A percentile compares a stretch with the other conserved stretches of the same genome.
phyloP scores from a whole-genome alignment of 1,284 basidiomycete species.

The Schizophyllum commune region DNA sequence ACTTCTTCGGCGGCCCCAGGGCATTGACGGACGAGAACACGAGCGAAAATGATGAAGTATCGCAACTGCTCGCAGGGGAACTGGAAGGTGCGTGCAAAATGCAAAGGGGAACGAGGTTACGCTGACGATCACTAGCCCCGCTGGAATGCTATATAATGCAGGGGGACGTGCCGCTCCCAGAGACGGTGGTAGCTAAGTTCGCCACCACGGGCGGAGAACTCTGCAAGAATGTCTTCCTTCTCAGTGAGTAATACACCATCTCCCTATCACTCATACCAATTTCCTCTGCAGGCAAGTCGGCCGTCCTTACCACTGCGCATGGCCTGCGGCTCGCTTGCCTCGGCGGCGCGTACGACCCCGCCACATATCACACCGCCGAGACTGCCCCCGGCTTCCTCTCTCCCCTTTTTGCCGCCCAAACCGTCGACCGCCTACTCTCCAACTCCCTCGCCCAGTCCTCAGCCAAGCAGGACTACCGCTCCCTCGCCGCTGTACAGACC shows the following conservation, averaged over 20 bases:
- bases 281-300: slow-evolving; percentile 66
- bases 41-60: slow-evolving; percentile 39
- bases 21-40: slow-evolving; percentile 20
- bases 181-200: slow-evolving; percentile 65
- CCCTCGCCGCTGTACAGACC: slow-evolving; percentile 63
- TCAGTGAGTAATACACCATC: slow-evolving; percentile 49
- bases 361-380: slow-evolving; percentile 48
- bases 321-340: slow-evolving; percentile 83
- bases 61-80: slow-evolving; percentile 55
- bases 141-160: slow-evolving; percentile 91
- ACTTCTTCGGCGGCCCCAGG: slow-evolving; percentile 69
- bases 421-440: slow-evolving; percentile 64
- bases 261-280: neutral
- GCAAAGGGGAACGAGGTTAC: neutral
- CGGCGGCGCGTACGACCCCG: slow-evolving; percentile 68
- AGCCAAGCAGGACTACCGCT: slow-evolving; percentile 43
- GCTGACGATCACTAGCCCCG: slow-evolving; percentile 46
- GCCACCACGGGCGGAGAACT: slow-evolving; percentile 71
- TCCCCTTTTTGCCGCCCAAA: slow-evolving; percentile 63
- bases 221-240: slow-evolving; percentile 73
- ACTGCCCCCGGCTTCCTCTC: slow-evolving; percentile 61
- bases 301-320: slow-evolving; percentile 73
- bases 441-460: slow-evolving; percentile 51
- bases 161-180: slow-evolving; percentile 70
- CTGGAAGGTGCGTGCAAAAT: slow-evolving; percentile 45